Percentiles rank a stretch among this genome's conserved stretches.
phyloP scores from a whole-genome alignment of 176 grass and related monocot genomes.

The Zoysia japonica region DNA sequence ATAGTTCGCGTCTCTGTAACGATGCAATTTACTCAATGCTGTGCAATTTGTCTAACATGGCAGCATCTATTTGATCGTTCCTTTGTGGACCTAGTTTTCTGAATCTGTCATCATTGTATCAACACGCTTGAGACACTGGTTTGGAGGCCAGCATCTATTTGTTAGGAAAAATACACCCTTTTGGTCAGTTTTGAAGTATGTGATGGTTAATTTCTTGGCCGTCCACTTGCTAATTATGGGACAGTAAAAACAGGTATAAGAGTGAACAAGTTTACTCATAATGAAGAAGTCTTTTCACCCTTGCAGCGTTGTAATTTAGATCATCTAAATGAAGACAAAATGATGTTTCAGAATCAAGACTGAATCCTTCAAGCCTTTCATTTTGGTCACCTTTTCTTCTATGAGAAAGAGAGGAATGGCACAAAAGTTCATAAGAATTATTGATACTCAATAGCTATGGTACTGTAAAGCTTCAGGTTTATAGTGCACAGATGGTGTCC shows the following conservation, averaged over 20 bases:
- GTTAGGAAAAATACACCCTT: neutral
- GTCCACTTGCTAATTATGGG: neutral
- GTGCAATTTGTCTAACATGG: constrained; percentile 44
- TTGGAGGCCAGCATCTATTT: neutral
- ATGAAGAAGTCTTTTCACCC: neutral
- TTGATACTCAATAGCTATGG: constrained; percentile 14
- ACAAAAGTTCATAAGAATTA: constrained; percentile 33
- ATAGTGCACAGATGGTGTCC: neutral
- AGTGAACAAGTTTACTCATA: constrained; percentile 19
- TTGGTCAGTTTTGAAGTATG: neutral
- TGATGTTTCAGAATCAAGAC: constrained; percentile 23
- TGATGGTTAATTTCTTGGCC: neutral
- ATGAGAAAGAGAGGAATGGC: constrained; percentile 21
- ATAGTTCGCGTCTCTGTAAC: constrained; percentile 41
- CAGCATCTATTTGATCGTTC: constrained; percentile 32
- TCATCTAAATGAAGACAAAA: constrained; percentile 16
- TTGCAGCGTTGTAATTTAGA: constrained; percentile 16
- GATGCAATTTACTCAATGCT: constrained; percentile 53
- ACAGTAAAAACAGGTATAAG: neutral
- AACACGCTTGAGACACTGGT: constrained; percentile 9
- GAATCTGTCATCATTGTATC: neutral
- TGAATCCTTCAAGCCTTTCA: neutral
- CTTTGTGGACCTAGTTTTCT: neutral
- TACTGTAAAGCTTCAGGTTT: constrained; percentile 22
- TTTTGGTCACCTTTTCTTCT: constrained; percentile 10